phyloP scores from a whole-genome alignment of 2,329 filamentous ascomycete genomes.

The Calycina herbarum region DNA sequence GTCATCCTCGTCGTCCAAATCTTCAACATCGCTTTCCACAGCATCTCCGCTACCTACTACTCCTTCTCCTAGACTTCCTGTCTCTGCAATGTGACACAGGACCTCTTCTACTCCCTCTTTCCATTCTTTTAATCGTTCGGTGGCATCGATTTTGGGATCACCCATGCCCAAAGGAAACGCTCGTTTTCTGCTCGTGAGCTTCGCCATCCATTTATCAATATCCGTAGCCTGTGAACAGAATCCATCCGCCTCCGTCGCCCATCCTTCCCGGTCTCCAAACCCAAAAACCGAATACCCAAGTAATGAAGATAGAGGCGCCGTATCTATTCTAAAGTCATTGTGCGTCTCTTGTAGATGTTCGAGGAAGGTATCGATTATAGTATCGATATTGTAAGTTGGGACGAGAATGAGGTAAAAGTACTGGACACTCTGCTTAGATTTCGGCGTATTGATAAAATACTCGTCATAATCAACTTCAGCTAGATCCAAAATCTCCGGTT shows the following conservation, averaged over 20 bases:
- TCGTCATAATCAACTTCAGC: slow-evolving; percentile 90
- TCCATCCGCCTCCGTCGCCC: slow-evolving; percentile 86
- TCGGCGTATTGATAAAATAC: slow-evolving; percentile 79
- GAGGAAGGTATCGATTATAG: slow-evolving; percentile 82
- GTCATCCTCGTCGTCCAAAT: slow-evolving; percentile 54
- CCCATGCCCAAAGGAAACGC: slow-evolving; percentile 88
- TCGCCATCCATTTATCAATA: slow-evolving; percentile 96
- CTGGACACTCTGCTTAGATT: slow-evolving; percentile 51
- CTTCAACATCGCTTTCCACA: slow-evolving; percentile 80
- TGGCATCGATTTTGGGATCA: slow-evolving; percentile 75
- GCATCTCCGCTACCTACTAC: slow-evolving; percentile 81
- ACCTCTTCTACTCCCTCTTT: slow-evolving; percentile 70
- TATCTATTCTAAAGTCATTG: slow-evolving; percentile 95
- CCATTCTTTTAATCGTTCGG: slow-evolving; percentile 74
- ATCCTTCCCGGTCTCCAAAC: slow-evolving; percentile 86
- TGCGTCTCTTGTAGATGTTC: slow-evolving; percentile 89
- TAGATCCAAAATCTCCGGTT: slow-evolving; percentile 72
- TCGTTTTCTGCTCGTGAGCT: slow-evolving; percentile 79
- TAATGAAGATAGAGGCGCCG: slow-evolving; percentile 72
- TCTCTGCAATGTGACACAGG: slow-evolving; percentile 62
- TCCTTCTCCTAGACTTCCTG: slow-evolving; percentile 60
- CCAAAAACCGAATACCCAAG: slow-evolving; percentile 93
- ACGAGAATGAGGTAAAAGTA: slow-evolving; percentile 83
- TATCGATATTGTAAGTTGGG: slow-evolving; percentile 94
- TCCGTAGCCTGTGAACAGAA: slow-evolving; percentile 93